Evolutionary conservation across 495 filamentous ascomycete species (phyloP).

Genomic region (Neurospora cerealis): DNA sequence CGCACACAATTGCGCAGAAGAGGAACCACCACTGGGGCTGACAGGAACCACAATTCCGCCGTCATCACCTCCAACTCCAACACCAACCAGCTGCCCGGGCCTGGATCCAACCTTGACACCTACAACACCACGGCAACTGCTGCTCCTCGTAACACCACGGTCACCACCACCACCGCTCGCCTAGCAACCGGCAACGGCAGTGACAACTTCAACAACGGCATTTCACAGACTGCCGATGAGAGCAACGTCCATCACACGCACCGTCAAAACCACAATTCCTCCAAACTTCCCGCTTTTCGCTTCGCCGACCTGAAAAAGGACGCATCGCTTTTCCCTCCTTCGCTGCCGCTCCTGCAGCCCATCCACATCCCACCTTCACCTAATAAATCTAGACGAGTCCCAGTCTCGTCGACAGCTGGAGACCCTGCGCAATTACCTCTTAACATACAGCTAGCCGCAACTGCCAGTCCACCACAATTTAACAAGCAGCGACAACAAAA

Average conservation of each 20-base stretch:
- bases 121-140: constrained; percentile 1
- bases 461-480: constrained; percentile 7
- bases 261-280: constrained; percentile 39
- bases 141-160: not conserved
- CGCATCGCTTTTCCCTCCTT: constrained; percentile 18
- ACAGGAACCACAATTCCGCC: not conserved
- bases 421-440: constrained; percentile 1
- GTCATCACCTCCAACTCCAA: constrained; percentile 8
- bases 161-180: not conserved
- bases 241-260: constrained; percentile 23
- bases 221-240: constrained; percentile 2
- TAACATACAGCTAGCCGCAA: constrained; percentile 9
- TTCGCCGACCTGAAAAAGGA: constrained; percentile 39
- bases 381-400: not conserved
- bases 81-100: constrained; percentile 2
- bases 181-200: constrained; percentile 1
- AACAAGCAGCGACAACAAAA: constrained; percentile 9
- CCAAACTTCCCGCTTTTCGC: constrained; percentile 39
- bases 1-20: not conserved
- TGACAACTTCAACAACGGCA: constrained; percentile 15
- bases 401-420: constrained; percentile 23
- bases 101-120: not conserved
- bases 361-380: constrained; percentile 27
- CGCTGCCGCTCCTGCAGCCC: constrained; percentile 19
- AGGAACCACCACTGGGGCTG: not conserved